A percentile compares a stretch with the other conserved stretches of the same genome.
phyloP scores from a whole-genome alignment of 352 stramenopile species.

The Pythium dissotocum region DNA sequence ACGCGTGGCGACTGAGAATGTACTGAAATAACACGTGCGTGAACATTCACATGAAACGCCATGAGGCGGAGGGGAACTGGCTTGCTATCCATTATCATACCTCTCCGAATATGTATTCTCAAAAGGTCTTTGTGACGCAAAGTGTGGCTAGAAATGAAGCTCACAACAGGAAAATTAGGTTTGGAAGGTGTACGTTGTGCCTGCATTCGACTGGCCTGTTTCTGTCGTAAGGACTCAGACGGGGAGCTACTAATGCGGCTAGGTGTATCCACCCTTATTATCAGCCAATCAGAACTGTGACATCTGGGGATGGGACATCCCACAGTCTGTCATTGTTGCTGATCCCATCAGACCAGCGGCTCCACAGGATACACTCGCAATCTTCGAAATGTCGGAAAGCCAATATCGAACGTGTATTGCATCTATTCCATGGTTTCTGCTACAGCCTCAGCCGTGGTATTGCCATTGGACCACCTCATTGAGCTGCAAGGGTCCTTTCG shows the following conservation, averaged over 20 bases:
- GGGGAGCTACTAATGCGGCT: slow-evolving; percentile 18
- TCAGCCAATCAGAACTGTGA: slow-evolving; percentile 13
- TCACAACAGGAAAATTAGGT: too few relatives aligned
- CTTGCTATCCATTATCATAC: background rate
- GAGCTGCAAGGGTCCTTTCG: slow-evolving; percentile 38
- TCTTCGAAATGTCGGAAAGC: background rate
- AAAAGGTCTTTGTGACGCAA: slow-evolving; percentile 3
- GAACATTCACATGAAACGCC: background rate
- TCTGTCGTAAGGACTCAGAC: slow-evolving; percentile 21
- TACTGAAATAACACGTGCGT: background rate
- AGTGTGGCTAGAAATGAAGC: too few relatives aligned
- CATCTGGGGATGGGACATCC: slow-evolving; percentile 15
- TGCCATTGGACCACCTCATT: slow-evolving; percentile 33
- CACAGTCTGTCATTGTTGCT: slow-evolving; percentile 23
- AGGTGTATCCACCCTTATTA: slow-evolving; percentile 5
- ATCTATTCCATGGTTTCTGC: background rate
- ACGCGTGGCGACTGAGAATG: slow-evolving; percentile 1
- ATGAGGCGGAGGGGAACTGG: background rate
- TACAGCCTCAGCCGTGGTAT: background rate
- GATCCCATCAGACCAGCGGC: slow-evolving; percentile 7
- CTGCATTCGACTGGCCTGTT: background rate
- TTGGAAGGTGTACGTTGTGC: background rate
- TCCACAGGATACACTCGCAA: background rate
- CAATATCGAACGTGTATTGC: background rate
- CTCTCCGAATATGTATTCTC: background rate